Percentiles rank a stretch among this genome's conserved stretches.
phyloP scores from a whole-genome alignment of 352 stramenopile species.

The Thraustotheca clavata region DNA sequence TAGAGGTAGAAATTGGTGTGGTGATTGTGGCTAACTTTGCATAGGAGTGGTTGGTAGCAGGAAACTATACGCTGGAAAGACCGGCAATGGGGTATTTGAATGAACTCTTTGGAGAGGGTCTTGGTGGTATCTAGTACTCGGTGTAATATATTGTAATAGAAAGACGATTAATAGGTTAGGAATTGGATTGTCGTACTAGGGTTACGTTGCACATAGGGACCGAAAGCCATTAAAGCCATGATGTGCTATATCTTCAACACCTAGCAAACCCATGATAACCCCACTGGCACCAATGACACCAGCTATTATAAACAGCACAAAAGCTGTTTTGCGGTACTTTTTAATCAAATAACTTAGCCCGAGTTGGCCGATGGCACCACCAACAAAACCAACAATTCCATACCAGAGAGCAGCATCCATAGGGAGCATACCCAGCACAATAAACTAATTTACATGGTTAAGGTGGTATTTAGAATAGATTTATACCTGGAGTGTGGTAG shows the following conservation, averaged over 20 bases:
- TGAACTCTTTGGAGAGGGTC: background rate
- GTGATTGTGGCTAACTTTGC: background rate
- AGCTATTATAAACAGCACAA: conserved; percentile 72
- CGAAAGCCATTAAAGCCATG: conserved; percentile 69
- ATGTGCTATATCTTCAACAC: conserved; percentile 39
- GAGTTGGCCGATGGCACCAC: conserved; percentile 87
- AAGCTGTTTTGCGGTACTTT: conserved; percentile 79
- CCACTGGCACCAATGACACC: conserved; percentile 63
- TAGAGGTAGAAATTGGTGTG: background rate
- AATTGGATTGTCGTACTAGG: no score
- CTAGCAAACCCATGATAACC: conserved; percentile 61
- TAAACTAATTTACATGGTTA: conserved; percentile 53
- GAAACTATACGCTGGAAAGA: background rate
- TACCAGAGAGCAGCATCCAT: conserved; percentile 88
- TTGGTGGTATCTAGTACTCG: no score
- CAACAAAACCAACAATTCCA: conserved; percentile 86
- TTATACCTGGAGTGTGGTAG: conserved; percentile 79
- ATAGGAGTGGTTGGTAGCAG: background rate
- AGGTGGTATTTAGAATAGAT: background rate
- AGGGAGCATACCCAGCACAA: conserved; percentile 89
- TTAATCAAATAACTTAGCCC: conserved; percentile 88
- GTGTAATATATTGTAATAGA: no score
- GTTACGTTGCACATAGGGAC: conserved; percentile 37
- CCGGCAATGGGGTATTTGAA: background rate
- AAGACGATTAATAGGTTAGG: no score